Conservation (phyloP, 1,139 yeast genomes). For the Scheffersomyces lignicola region DNA sequence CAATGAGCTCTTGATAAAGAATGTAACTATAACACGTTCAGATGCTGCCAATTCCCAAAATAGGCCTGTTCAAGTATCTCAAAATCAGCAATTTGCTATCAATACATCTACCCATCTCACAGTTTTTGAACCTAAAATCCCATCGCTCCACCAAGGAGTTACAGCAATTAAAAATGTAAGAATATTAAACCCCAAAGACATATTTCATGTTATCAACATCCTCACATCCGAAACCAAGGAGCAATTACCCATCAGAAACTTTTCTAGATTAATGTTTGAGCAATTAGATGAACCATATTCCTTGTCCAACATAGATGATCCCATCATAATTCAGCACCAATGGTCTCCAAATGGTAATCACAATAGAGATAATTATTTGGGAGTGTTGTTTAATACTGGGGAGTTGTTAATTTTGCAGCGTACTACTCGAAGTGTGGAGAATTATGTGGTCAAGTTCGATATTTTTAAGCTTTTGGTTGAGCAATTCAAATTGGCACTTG, state of each 20-base stretch:
- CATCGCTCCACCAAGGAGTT: constrained; percentile 32
- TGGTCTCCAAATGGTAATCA: constrained; percentile 31
- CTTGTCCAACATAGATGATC: constrained; percentile 33
- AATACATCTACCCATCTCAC: constrained; percentile 35
- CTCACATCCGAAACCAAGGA: constrained; percentile 30
- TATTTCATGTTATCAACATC: constrained; percentile 28
- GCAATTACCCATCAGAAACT: constrained; percentile 30
- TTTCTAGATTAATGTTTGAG: constrained; percentile 25
- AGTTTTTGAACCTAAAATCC: constrained; percentile 41
- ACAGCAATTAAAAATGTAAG: constrained; percentile 13
- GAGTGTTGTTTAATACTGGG: constrained; percentile 39
- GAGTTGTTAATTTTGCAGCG: constrained; percentile 37
- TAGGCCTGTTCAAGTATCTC: constrained; percentile 40
- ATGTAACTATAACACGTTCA: constrained; percentile 22
- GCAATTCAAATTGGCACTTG: constrained; percentile 17
- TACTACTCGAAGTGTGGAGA: constrained; percentile 20
- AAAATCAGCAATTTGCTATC: constrained; percentile 38
- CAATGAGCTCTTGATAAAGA: constrained; percentile 15
- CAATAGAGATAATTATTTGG: constrained; percentile 32
- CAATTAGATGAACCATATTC: constrained; percentile 30
- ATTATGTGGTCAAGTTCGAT: constrained; percentile 25
- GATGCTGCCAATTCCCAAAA: constrained; percentile 20
- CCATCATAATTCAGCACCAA: constrained; percentile 34
- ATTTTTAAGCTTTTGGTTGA: constrained; percentile 27
- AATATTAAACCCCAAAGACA: constrained; percentile 27